Base-by-base conservation (phyloP, 179 eudicot genomes). In the Actinidia arguta region DNA sequence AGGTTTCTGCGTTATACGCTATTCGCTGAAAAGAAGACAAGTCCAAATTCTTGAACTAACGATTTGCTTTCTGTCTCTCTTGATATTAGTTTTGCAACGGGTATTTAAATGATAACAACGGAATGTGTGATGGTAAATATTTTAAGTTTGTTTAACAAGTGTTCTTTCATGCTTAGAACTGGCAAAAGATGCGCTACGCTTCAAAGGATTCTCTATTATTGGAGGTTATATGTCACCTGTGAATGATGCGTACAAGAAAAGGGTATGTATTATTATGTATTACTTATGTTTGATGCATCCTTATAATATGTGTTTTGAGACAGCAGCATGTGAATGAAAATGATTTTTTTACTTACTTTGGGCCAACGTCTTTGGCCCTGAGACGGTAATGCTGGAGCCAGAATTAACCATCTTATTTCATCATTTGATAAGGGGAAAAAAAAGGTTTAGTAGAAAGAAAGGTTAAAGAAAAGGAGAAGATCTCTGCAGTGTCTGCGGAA, bases 181-280 rank as follows among this genome's bases (percentile, higher is more conserved):
- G 91, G 96, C 99, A 69, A 93, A 93, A 82, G 98, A 95, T 87
- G 96, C 96, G 69, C 63, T 96, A 80, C 87, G 59, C 81, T 86
- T 92, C 22, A 89, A 93, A 87, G 98, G 98, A 66, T 93, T 87
- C 83, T 86, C 83, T 77, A 95, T 93, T 61, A 85, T 96, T 85
- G 99, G 99, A 89, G 99, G 94, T 83, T 96, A 96, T 82, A 87
- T 95, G 97, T 96, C 99, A 61, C 99, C 99, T 6, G 99, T 93
- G 51, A 96, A 92, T 82, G 96, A 96, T 93, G 92, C 97, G 68
- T 96, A 96, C 85, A 90, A 86, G 84, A 96, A 96, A 86, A 91
- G 44, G 98, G 98, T 94, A 83, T 63, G 78, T 76, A 36, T 17
- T 48, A 8, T 78, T 76, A 69, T 75, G 62, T 72, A 64, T 16